Base-by-base conservation (phyloP, 768 basidiomycete species). In the Pisolithus microcarpus region DNA sequence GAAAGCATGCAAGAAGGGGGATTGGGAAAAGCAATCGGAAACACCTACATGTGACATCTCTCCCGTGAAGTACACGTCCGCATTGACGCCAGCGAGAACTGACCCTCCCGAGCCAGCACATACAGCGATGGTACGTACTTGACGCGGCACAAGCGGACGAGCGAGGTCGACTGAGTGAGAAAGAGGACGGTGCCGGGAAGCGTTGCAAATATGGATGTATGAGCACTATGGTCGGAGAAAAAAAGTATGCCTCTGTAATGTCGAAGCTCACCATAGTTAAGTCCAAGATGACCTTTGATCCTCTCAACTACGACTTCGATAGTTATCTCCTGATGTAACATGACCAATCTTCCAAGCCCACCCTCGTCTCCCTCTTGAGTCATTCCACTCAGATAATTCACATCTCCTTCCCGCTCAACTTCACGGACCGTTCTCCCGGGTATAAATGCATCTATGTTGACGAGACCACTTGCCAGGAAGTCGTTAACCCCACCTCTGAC, bases 31-130 rank as follows among this genome's bases (percentile, higher is more conserved):
- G 34, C 9, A 34, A 51, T 23, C 9, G 24, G 52, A 52, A 56
- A 45, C 56, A 67, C 81, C 47, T 67, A 91, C 90, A 68, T 95
- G 93, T 18, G 78, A 66, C 87, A 94, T 89, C 71, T 97, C 92
- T 8, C 95, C 95, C 2, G 95, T 97, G 60, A 93, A 75, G 66
- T 88, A 91, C 23, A 93, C 79, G 66, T 96, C 93, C 37, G 92
- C 93, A 43, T 79, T 68, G 37, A 80, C 74, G 45, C 80, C 84
- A 18, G 74, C 66, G 44, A 97, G 77, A 65, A 94, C 74, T 40
- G 84, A 85, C 2, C 80, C 87, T 45, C 92, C 94, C 26, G 86
- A 85, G 34, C 95, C 95, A 34, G 93, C 93, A 66, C 94, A 96
- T 53, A 97, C 84, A 47, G 89, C 93, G 51, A 96, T 77, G 26